Conservation (phyloP, 768 basidiomycete genomes). For the Suillus plorans region DNA sequence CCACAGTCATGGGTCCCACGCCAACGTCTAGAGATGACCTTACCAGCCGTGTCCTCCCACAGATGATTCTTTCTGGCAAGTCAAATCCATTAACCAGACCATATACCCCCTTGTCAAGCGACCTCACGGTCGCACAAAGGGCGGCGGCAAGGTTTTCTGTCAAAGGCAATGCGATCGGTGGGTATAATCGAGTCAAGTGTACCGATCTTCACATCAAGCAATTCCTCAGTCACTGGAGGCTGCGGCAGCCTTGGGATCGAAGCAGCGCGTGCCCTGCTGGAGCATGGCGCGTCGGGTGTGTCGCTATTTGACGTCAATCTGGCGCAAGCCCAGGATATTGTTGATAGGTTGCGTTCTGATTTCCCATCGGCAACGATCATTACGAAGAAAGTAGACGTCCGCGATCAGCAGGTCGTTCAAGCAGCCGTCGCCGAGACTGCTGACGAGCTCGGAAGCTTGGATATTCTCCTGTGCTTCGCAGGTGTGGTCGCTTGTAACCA, state of each 20-base stretch:
- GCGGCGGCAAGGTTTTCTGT: slow-evolving; percentile 38
- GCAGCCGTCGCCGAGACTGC: slow-evolving; percentile 26
- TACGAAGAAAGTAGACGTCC: slow-evolving; percentile 36
- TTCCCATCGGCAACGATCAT: slow-evolving; percentile 33
- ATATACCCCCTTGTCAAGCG: slow-evolving; percentile 16
- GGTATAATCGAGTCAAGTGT: slow-evolving; percentile 8
- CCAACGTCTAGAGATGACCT: slow-evolving; percentile 24
- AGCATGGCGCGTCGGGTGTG: slow-evolving; percentile 38
- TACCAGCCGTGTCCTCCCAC: slow-evolving; percentile 27
- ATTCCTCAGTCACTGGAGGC: slow-evolving; percentile 40
- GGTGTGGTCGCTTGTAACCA: slow-evolving; percentile 38
- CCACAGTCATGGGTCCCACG: slow-evolving; percentile 11
- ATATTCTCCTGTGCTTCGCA: slow-evolving; percentile 43
- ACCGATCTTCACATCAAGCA: not conserved
- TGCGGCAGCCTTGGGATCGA: slow-evolving; percentile 39
- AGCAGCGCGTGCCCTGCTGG: slow-evolving; percentile 40
- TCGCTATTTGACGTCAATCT: slow-evolving; percentile 27
- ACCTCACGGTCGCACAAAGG: slow-evolving; percentile 22
- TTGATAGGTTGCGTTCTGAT: slow-evolving; percentile 23
- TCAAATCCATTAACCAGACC: slow-evolving; percentile 34
- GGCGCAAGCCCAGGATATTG: slow-evolving; percentile 3
- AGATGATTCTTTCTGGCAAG: slow-evolving; percentile 33
- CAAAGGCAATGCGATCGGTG: slow-evolving; percentile 42
- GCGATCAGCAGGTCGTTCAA: slow-evolving; percentile 21
- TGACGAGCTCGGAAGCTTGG: slow-evolving; percentile 32